Conservation (phyloP, 495 filamentous ascomycete species). For the Trichodelitschia bisporula region DNA sequence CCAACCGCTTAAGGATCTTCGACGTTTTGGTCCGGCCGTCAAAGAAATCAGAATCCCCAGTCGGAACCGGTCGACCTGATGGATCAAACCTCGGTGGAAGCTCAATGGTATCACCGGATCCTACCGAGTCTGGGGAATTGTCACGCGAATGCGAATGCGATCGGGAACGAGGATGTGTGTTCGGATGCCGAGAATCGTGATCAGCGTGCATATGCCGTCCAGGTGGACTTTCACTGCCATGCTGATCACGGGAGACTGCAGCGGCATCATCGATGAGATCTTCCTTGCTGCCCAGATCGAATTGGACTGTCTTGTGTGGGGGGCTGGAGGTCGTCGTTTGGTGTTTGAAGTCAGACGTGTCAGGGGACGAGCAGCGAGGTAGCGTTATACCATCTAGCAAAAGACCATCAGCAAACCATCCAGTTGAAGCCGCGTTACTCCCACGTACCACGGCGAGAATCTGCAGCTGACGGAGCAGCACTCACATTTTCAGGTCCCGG, state of each 20-base stretch:
- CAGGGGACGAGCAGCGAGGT: conserved; percentile 3
- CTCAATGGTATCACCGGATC: conserved; percentile 12
- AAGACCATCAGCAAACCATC: too few species aligned
- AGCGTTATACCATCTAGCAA: conserved; percentile 6
- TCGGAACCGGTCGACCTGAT: conserved; percentile 11
- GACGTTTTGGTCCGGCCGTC: conserved; percentile 2
- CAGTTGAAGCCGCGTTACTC: too few species aligned
- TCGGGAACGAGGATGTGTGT: not conserved
- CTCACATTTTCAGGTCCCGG: conserved; percentile 16
- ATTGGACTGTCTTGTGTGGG: conserved; percentile 6
- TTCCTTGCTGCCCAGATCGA: conserved; percentile 6
- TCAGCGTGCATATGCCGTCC: not conserved
- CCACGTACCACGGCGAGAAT: not conserved
- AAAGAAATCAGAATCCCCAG: conserved; percentile 9
- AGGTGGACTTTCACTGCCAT: not conserved
- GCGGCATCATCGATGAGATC: not conserved
- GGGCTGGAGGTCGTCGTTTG: not conserved
- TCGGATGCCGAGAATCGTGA: not conserved
- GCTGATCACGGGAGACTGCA: not conserved
- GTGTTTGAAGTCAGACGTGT: not conserved
- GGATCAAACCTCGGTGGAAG: conserved; percentile 15
- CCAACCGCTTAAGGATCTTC: conserved; percentile 5
- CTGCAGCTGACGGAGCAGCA: conserved; percentile 6
- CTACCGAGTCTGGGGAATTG: not conserved
- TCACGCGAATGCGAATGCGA: not conserved